Evolutionary conservation across 2,329 filamentous ascomycete species (phyloP), one percentile per base, ranked within the genome.

Genomic region (Fusarium cyanostomum): DNA sequence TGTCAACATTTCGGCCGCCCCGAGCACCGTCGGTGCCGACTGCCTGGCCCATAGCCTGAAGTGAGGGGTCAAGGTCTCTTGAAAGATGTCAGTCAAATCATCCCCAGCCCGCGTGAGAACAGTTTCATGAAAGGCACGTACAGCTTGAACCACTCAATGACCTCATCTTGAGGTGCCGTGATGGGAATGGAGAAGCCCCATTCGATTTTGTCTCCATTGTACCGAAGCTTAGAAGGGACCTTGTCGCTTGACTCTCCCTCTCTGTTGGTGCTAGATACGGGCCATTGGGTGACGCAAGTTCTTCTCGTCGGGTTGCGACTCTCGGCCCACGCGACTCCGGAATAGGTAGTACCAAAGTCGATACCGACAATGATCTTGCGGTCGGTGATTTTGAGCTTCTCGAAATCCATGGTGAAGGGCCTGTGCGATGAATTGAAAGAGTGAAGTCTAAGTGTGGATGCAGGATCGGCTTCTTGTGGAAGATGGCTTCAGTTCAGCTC

Each of bases 301-400:
- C 74, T 71, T 37, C 74, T 71, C 28, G 79, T 75, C 3, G 75
- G 72, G 3, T 73, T 71, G 44, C 77, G 72, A 2, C 78, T 79
- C 60, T 80, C 75, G 18, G 78, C 79, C 79, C 80, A 84, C 10
- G 81, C 80, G 7, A 84, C 75, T 35, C 81, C 82, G 4, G 81
- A 82, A 64, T 80, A 84, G 0, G 82, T 85, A 13, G 82, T 85
- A 10, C 83, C 82, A 56, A 85, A 84, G 63, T 84, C 82, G 54
- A 84, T 80, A 18, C 79, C 81, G 49, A 83, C 75, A 30, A 83
- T 79, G 67, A 83, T 76, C 64, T 76, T 80, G 51, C 77, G 75
- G 21, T 77, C 74, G 24, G 62, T 67, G 26, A 71, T 72, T 37
- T 68, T 69, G 44, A 78, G 69, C 46, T 71, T 73, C 33, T 77